A percentile compares a stretch with the other conserved stretches of the same genome.
Evolutionary conservation across 768 basidiomycete species (phyloP).

Genomic region (Paxillus involutus): DNA sequence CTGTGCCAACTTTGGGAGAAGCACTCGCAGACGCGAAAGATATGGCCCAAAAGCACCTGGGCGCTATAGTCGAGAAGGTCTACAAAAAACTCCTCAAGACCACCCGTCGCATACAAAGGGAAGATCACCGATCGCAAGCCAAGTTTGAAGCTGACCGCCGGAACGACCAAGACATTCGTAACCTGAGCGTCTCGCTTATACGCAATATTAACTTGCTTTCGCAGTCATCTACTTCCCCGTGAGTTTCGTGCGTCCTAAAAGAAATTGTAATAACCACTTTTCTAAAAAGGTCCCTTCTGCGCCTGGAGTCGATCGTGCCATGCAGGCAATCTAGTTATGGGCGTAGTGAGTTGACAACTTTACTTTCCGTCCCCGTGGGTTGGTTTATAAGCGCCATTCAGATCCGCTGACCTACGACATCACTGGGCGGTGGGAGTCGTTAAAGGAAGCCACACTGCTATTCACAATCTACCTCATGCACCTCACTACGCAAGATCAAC

Average conservation of each 20-base stretch:
- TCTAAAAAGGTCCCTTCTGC: conserved; percentile 15
- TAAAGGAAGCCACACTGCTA: conserved; percentile 18
- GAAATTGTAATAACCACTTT: not conserved
- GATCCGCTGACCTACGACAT: conserved; percentile 17
- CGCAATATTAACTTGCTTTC: conserved; percentile 20
- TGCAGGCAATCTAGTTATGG: not conserved
- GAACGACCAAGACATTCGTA: conserved; percentile 16
- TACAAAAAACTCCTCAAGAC: conserved; percentile 10
- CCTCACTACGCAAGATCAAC: conserved; percentile 28
- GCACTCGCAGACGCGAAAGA: conserved; percentile 8
- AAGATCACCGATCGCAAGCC: conserved; percentile 14
- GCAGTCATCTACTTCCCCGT: conserved; percentile 16
- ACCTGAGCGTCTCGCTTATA: conserved; percentile 10
- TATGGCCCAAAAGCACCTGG: conserved; percentile 20
- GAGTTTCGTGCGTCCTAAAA: not conserved
- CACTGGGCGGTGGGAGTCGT: conserved; percentile 16
- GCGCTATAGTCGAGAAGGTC: conserved; percentile 15
- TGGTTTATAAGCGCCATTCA: conserved; percentile 2
- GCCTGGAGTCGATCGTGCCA: conserved; percentile 6
- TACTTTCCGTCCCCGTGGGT: not conserved
- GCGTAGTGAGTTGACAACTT: conserved; percentile 9
- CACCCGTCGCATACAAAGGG: conserved; percentile 15
- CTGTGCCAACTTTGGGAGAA: conserved; percentile 18
- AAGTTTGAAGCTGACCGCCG: conserved; percentile 11
- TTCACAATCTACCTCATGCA: conserved; percentile 30